Evolutionary conservation across 2,329 filamentous ascomycete genomes (phyloP), one percentile per base, ranked within the genome.

Genomic region (Colletotrichum sp.): DNA sequence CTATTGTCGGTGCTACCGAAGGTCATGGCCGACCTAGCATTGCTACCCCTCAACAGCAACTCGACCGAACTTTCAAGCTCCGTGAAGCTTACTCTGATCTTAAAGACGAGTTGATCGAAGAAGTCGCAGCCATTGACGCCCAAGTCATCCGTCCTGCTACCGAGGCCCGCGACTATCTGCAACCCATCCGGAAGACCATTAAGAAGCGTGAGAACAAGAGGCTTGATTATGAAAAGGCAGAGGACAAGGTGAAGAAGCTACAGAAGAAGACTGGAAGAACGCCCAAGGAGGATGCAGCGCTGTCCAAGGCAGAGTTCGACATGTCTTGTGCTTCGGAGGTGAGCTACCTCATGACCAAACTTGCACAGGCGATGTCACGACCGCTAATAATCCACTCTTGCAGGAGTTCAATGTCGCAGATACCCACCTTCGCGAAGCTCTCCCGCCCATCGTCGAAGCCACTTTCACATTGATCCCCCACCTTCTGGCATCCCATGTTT

Each of bases 191-290:
- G 81, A 97, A 96, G 85, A 93, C 93, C 2, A 95, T 98, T 81
- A 97, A 96, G 86, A 96, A 95, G 84, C 89, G 95, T 63, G 94
- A 97, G 82, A 94, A 96, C 80, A 94, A 93, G 85, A 93, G 95
- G 69, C 83, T 96, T 75, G 95, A 98, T 82, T 97, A 93, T 81
- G 95, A 98, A 84, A 91, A 94, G 79, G 93, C 93, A 79, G 92
- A 95, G 83, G 91, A 93, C 79, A 92, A 93, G 77, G 92, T 93
- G 44, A 93, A 94, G 80, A 92, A 91, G 79, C 89, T 93, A 55
- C 88, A 92, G 79, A 93, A 93, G 82, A 97, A 97, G 83, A 86
- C 90, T 27, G 93, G 91, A 48, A 91, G 92, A 72, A 92, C 91
- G 5, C 90, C 94, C 73, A 93, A 94, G 80, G 95, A 98, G 75